Evolutionary conservation across 2,329 filamentous ascomycete genomes (phyloP), one percentile per base, ranked within the genome.

Genomic region (Cladobotryum protrusum): DNA sequence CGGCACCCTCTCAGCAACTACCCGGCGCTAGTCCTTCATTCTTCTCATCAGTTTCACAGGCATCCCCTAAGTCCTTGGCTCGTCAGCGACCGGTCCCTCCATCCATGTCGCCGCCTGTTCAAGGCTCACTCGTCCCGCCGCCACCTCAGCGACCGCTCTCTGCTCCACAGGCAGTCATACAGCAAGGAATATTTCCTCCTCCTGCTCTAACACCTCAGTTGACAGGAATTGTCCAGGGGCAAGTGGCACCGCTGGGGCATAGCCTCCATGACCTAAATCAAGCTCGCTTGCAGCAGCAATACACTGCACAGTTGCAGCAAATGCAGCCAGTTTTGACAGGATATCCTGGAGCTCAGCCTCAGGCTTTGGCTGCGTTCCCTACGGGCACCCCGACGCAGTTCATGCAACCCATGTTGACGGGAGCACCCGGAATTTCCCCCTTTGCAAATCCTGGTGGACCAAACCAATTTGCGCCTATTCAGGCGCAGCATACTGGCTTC

Each of bases 171-270:
- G 87, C 89, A 20, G 45, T 49, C 48, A 85, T 81, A 45, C 86
- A 86, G 62, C 82, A 83, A 42, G 90, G 78, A 66, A 78, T 76
- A 4, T 93, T 95, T 65, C 79, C 79, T 7, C 80, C 86, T 15
- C 82, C 88, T 45, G 83, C 88, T 14, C 70, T 96, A 57, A 85
- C 91, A 64, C 83, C 89, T 47, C 92, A 96, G 64, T 80, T 91
- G 67, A 96, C 93, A 5, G 90, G 92, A 8, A 75, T 61, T 17
- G 50, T 79, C 48, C 80, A 82, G 61, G 72, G 72, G 11, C 82
- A 82, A 55, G 74, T 88, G 49, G 85, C 87, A 24, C 81, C 85
- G 29, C 79, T 81, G 3, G 88, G 89, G 12, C 87, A 92, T 66
- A 92, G 85, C 64, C 65, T 95, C 58, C 78, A 83, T 59, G 88